phyloP scores from a whole-genome alignment of 2,329 filamentous ascomycete species.

The Colletotrichum somersetense region DNA sequence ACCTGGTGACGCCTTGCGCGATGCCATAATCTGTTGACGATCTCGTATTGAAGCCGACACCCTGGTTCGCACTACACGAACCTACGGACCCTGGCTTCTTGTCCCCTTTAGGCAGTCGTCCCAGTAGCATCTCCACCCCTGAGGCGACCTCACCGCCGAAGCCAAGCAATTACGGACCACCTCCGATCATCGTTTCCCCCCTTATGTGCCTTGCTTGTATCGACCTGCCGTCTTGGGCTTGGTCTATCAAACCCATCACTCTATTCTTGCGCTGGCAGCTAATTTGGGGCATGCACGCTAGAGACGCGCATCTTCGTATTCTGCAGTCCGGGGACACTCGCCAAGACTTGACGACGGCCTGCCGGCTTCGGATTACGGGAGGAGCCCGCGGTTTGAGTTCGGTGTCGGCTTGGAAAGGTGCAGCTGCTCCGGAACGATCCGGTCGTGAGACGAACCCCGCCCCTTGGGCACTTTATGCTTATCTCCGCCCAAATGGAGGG shows the following conservation, averaged over 20 bases:
- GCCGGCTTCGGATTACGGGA: background rate
- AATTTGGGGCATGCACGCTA: constrained; percentile 20
- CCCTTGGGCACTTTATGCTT: background rate
- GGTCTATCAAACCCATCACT: constrained; percentile 6
- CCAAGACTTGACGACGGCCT: too few species aligned
- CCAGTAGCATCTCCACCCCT: constrained; percentile 27
- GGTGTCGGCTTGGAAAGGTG: background rate
- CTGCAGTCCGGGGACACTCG: background rate
- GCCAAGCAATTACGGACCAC: constrained; percentile 21
- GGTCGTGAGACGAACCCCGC: background rate
- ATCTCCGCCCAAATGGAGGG: background rate
- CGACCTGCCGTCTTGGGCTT: constrained; percentile 39
- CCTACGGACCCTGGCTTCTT: constrained; percentile 11
- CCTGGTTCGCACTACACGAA: background rate
- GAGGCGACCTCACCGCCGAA: constrained; percentile 24
- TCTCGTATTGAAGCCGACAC: constrained; percentile 27
- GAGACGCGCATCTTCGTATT: constrained; percentile 26
- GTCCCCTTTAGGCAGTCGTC: constrained; percentile 30
- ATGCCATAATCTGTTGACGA: constrained; percentile 28
- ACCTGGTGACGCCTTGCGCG: background rate
- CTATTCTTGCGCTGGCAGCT: background rate
- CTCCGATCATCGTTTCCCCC: too few species aligned
- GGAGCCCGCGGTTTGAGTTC: background rate
- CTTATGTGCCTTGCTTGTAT: too few species aligned
- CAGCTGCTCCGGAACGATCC: background rate